Evolutionary conservation across 108 stramenopile genomes (phyloP), one percentile per base, ranked within the genome.

Genomic region (Aureococcus anophagefferens): DNA sequence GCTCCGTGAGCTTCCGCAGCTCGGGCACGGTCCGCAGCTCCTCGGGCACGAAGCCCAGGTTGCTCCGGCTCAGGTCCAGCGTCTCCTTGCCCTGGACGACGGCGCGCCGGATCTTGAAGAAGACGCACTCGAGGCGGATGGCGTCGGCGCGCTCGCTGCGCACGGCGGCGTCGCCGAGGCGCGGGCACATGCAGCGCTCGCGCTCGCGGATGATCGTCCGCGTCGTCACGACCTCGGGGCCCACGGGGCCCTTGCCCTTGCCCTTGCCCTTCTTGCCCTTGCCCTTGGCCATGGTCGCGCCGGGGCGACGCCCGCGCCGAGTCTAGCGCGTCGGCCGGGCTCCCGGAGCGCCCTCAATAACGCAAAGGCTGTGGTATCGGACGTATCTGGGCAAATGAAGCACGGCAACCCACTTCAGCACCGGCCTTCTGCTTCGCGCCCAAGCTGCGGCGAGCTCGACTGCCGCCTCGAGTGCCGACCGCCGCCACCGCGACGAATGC

Each of bases 141-240:
- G 69, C 67, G 30, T 77, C 62, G 21, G 77, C 82, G 30, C 40
- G 29, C 31, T 71, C 74, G 37, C 64, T 64, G 17, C 77, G 67
- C 5, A 30, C 35, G 72, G 78, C 78, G 74, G 74, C 68, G 63
- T 83, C 82, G 30, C 82, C 82, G 5, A 83, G 45, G 3, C 82
- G 68, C 16, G 82, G 82, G 62, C 82, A 83, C 76, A 80, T 72
- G 73, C 72, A 73, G 18, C 77, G 76, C 34, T 71, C 46, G 18
- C 82, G 66, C 68, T 83, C 82, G 16, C 36, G 63, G 33, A 78
- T 51, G 21, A 81, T 75, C 30, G 46, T 69, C 29, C 72, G 62
- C 4, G 82, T 83, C n/a, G 82, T 83, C 18, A 78, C 31, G 36
- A 80, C 40, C 28, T 51, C 45, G 37, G 71, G 71, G 33, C 74